Base-by-base conservation (phyloP, 2,329 filamentous ascomycete genomes). In the Aspergillaceae sp. region DNA sequence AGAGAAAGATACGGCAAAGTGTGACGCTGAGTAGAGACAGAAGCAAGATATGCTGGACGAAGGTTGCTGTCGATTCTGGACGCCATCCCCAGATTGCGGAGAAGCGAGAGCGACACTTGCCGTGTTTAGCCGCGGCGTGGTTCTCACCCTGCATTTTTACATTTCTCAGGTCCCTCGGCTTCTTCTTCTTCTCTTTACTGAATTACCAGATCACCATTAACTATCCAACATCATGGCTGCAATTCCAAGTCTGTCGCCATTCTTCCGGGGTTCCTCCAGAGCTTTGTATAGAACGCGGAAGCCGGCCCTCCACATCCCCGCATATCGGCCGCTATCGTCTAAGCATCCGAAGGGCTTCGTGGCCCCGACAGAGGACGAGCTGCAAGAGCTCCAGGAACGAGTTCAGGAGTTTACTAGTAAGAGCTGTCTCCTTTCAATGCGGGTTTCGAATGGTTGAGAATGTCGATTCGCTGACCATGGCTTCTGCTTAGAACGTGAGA, bases 351-450 rank as follows among this genome's bases (percentile, higher is more conserved):
- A 73, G 45, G 76, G 76, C 54, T 86, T 86, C 62, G 69, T 69
- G 3, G 75, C 81, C 7, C 89, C 89, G 0, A 76, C 84, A 1
- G 71, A 79, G 40, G 76, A 82, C 48, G 89, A 95, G 46, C 76
- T 95, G 5, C 69, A 83, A 26, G 88, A 95, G 70, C 74, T 95
- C 49, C 81, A 89, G 48, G 87, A 90, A 59, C 76, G 85, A 28
- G 88, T 94, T 29, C 86, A 89, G 58, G 90, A 96, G 47, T 98
- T 98, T 60, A 83, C 87, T 26, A 71, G 78, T 75, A 59, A 40
- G 64, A 55, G 4, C 6, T 19, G 19, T 19, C 19, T 19, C 19
- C n/a, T 7, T 5, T 26, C 11, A 8, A 9, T 11, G 6, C 5
- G 36, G 27, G 11, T 26, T 7, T 19, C 19, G 26, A 38, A 26